These are phyloP conservation scores for Byssochlamys sp. DNA, from an alignment of 2,329 filamentous ascomycete genomes.

Conservation along the genomic window DNA sequence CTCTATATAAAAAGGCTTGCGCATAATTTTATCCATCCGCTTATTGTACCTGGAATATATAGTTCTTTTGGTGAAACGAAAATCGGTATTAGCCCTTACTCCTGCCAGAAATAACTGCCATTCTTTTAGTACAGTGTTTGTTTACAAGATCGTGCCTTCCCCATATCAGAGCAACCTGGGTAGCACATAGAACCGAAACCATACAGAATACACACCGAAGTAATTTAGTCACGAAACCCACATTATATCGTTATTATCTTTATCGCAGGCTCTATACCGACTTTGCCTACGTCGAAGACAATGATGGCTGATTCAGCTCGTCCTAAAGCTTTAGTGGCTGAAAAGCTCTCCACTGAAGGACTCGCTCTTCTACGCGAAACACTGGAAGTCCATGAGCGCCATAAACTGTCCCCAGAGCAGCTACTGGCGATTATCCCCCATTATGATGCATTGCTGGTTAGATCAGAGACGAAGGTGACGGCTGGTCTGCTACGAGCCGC, in stretches of 20 bases:
- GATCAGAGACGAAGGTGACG: conserved; percentile 73
- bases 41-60: no score
- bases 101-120: no score
- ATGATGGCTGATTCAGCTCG: conserved; percentile 17
- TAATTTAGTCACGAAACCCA: no score
- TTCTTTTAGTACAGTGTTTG: no score
- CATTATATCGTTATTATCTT: background rate
- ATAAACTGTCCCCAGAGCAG: conserved; percentile 53
- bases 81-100: no score
- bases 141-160: no score
- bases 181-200: no score
- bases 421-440: conserved; percentile 57
- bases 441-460: conserved; percentile 69
- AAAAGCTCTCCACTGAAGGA: conserved; percentile 72
- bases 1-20: no score
- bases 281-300: conserved; percentile 16
- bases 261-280: conserved; percentile 23
- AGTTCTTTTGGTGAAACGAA: no score
- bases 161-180: no score
- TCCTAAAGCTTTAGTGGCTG: conserved; percentile 60
- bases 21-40: no score
- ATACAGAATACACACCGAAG: no score
- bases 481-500: conserved; percentile 56
- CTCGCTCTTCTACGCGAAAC: conserved; percentile 56
- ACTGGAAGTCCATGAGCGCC: conserved; percentile 61